Percentiles rank a stretch among this genome's conserved stretches.
phyloP scores from a whole-genome alignment of 1,284 basidiomycete genomes.

The Ganoderma meredithae region DNA sequence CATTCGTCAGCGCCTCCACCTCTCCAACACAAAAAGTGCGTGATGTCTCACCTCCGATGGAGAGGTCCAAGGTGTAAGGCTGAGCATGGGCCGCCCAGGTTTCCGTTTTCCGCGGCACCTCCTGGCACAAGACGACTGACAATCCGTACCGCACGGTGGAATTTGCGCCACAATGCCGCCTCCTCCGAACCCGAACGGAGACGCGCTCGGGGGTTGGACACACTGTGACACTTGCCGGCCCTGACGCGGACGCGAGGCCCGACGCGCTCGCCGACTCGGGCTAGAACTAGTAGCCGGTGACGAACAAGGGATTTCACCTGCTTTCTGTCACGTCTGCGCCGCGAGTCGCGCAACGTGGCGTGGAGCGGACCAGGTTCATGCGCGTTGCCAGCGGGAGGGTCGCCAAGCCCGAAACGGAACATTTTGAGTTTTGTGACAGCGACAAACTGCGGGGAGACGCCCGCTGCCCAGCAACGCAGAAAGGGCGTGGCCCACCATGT shows the following conservation, averaged over 20 bases:
- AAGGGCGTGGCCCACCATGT: not conserved
- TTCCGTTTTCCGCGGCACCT: not conserved
- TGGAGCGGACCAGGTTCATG: constrained; percentile 10
- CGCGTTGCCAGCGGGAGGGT: constrained; percentile 15
- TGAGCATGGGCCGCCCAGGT: not conserved
- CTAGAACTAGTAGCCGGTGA: not conserved
- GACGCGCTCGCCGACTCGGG: not conserved
- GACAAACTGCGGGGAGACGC: not conserved
- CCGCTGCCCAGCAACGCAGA: constrained; percentile 7
- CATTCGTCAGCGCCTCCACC: not conserved
- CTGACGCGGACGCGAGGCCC: not conserved
- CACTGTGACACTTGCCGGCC: not conserved
- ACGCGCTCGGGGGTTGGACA: not conserved
- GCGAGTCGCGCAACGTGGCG: constrained; percentile 1
- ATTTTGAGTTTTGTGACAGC: not conserved
- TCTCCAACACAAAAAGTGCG: not conserved
- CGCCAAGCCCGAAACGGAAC: not conserved
- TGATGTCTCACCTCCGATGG: constrained; percentile 7
- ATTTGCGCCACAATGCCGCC: not conserved
- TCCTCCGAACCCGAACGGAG: not conserved
- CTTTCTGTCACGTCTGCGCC: not conserved
- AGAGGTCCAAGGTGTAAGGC: not conserved
- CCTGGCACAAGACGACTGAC: not conserved
- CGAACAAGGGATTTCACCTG: not conserved
- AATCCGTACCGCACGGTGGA: not conserved